Percentiles rank a stretch among this genome's conserved stretches.
Conservation (phyloP, 345 rosid species). For the Camelina neglecta region DNA sequence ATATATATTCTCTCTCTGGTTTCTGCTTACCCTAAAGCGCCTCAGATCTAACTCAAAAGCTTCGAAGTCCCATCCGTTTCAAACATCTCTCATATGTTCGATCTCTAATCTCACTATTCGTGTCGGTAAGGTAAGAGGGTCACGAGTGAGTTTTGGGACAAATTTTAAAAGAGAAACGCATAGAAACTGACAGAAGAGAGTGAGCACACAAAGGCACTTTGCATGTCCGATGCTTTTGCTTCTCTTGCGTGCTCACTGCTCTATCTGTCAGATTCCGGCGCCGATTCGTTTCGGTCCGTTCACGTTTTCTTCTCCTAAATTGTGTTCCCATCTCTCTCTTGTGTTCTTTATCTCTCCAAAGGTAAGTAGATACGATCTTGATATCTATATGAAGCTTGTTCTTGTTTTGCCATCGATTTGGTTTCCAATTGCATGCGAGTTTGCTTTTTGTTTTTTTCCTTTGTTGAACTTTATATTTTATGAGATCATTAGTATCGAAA, state of each 20-base stretch:
- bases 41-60: conserved; percentile 38
- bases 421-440: conserved; percentile 35
- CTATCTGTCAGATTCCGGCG: conserved; percentile 88
- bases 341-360: conserved; percentile 20
- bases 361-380: conserved; percentile 15
- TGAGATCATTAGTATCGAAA: conserved; percentile 42
- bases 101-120: conserved; percentile 1
- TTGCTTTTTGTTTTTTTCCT: conserved; percentile 1
- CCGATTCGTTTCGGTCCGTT: conserved; percentile 47
- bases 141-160: conserved; percentile 23
- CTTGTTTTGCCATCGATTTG: conserved; percentile 17
- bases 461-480: conserved; percentile 42
- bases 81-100: background rate
- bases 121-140: background rate
- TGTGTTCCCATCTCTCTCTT: background rate
- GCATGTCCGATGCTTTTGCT: conserved; percentile 67
- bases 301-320: conserved; percentile 37
- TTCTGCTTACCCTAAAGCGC: conserved; percentile 30
- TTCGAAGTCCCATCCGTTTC: conserved; percentile 12
- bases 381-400: background rate
- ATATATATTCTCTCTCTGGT: conserved; percentile 27
- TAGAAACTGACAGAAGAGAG: conserved; percentile 99
- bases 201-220: conserved; percentile 93
- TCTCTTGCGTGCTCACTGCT: conserved; percentile 93
- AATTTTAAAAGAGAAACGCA: conserved; percentile 32